These are phyloP conservation scores for Cercospora sp. DNA, from an alignment of 2,329 filamentous ascomycete species.

Conservation along the genomic window DNA sequence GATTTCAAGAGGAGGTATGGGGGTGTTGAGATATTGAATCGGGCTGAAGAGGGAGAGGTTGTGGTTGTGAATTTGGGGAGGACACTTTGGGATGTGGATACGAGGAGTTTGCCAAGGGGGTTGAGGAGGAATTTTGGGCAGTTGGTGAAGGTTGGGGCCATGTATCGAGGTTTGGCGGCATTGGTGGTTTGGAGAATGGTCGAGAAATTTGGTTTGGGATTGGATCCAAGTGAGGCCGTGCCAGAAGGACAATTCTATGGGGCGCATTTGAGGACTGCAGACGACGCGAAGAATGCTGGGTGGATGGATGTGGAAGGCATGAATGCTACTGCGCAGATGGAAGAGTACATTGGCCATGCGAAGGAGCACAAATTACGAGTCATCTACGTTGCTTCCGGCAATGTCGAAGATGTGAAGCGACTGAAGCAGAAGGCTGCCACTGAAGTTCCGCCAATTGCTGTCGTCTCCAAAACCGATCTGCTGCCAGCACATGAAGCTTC, in stretches of 20 bases:
- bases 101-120: slow-evolving; percentile 27
- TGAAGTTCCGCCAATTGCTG: slow-evolving; percentile 39
- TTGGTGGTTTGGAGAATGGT: slow-evolving; percentile 37
- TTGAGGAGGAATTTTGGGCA: slow-evolving; percentile 34
- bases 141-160: slow-evolving; percentile 31
- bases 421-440: slow-evolving; percentile 43
- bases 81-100: slow-evolving; percentile 37
- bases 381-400: slow-evolving; percentile 50
- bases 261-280: slow-evolving; percentile 43
- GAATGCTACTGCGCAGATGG: slow-evolving; percentile 42
- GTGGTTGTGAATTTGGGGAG: slow-evolving; percentile 34
- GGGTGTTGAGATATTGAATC: slow-evolving; percentile 8
- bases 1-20: slow-evolving; percentile 2
- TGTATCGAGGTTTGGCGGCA: slow-evolving; percentile 38
- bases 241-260: slow-evolving; percentile 40
- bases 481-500: slow-evolving; percentile 41
- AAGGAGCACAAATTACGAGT: slow-evolving; percentile 33
- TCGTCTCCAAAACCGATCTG: slow-evolving; percentile 48
- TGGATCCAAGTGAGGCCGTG: slow-evolving; percentile 34
- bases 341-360: slow-evolving; percentile 42
- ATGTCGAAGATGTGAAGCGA: slow-evolving; percentile 39
- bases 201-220: slow-evolving; percentile 28
- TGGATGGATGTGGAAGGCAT: slow-evolving; percentile 34
- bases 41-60: slow-evolving; percentile 5
- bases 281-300: slow-evolving; percentile 38